These are phyloP conservation scores for Flueggea neowawraea DNA, from an alignment of 441 rosid genomes.

Conservation along the genomic window DNA sequence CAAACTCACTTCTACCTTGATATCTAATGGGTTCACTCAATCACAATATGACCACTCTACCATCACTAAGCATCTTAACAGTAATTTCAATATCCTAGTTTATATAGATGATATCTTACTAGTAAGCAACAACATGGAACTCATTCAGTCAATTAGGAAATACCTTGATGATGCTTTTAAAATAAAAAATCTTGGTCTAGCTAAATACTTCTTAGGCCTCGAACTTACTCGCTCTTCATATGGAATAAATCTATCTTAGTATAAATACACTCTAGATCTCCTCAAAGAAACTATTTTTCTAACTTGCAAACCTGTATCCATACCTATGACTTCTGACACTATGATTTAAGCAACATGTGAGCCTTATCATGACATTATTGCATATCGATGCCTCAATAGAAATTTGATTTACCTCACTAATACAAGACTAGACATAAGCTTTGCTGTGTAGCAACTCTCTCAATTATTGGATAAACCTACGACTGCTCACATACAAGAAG, in stretches of 20 bases:
- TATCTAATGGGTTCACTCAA: not conserved
- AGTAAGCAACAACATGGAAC: not conserved
- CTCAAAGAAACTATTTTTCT: not conserved
- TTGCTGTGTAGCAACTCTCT: not conserved
- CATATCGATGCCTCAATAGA: too few relatives aligned
- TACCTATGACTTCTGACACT: not conserved
- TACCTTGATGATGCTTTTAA: not conserved
- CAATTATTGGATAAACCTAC: not conserved
- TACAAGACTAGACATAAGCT: not conserved
- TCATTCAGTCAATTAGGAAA: not conserved
- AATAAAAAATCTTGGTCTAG: too few relatives aligned
- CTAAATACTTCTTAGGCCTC: slow-evolving; percentile 2
- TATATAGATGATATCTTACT: not conserved
- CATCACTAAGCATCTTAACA: too few relatives aligned
- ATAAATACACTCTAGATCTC: slow-evolving; percentile 1
- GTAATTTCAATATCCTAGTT: too few relatives aligned
- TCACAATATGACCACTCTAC: not conserved
- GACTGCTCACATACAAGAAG: not conserved
- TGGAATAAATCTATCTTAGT: not conserved
- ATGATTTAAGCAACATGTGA: too few relatives aligned
- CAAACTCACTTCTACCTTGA: not conserved
- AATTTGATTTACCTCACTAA: not conserved
- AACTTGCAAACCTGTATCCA: not conserved
- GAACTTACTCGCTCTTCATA: not conserved
- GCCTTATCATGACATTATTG: too few relatives aligned